Evolutionary conservation across 345 rosid genomes (phyloP).

Genomic region (Garcia nutans): DNA sequence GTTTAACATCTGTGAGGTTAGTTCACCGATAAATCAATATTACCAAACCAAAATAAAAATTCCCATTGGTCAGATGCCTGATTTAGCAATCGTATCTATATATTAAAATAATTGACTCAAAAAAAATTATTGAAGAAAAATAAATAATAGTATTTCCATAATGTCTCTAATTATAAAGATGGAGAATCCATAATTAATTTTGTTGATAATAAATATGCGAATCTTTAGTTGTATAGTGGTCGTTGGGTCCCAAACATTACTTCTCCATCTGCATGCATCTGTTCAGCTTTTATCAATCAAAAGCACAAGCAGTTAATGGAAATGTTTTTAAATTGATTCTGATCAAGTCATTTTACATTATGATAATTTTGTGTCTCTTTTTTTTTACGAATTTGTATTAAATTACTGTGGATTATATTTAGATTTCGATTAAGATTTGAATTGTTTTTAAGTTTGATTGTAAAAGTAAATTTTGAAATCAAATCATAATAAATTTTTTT

Average conservation of each 20-base stretch:
- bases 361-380: no score
- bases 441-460: no score
- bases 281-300: conserved; percentile 27
- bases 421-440: no score
- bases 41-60: neutral
- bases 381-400: no score
- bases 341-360: no score
- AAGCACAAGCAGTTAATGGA: conserved; percentile 10
- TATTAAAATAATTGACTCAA: no score
- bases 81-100: no score
- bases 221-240: conserved; percentile 12
- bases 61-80: neutral
- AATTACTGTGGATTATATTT: no score
- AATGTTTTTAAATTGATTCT: no score
- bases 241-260: neutral
- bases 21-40: neutral
- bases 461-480: no score
- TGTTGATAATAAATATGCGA: neutral
- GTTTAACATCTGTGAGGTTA: neutral
- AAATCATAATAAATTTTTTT: no score
- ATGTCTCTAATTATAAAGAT: neutral
- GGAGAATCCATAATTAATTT: neutral
- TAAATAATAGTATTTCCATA: neutral
- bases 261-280: conserved; percentile 1
- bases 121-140: no score